Evolutionary conservation across 345 rosid species (phyloP).

Genomic region (Xanthoceras sorbifolium): DNA sequence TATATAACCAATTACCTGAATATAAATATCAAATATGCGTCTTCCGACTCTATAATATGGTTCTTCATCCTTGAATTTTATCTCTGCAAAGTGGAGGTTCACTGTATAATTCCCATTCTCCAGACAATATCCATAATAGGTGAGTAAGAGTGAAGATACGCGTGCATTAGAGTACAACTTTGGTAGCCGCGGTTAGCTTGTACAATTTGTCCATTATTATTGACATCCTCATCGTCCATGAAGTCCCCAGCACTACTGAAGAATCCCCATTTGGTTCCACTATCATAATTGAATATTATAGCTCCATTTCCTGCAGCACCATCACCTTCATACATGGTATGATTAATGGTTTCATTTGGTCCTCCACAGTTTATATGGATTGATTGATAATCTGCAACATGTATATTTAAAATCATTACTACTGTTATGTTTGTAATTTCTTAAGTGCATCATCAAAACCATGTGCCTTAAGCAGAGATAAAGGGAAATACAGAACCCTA

Average conservation of each 20-base stretch:
- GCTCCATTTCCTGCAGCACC: constrained; percentile 36
- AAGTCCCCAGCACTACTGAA: constrained; percentile 60
- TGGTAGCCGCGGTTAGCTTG: too few species aligned
- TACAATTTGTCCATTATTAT: constrained; percentile 18
- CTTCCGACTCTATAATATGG: constrained; percentile 46
- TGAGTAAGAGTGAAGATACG: constrained; percentile 46
- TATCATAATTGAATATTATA: constrained; percentile 26
- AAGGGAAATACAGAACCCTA: too few species aligned
- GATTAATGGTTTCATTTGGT: constrained; percentile 13
- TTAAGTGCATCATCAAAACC: not conserved
- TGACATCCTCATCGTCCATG: constrained; percentile 45
- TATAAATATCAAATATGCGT: constrained; percentile 52
- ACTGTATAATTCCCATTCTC: constrained; percentile 51
- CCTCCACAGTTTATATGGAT: constrained; percentile 58
- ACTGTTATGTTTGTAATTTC: not conserved
- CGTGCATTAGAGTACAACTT: constrained; percentile 49
- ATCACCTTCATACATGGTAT: constrained; percentile 43
- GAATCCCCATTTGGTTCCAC: constrained; percentile 44
- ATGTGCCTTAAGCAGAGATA: too few species aligned
- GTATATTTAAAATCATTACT: not conserved
- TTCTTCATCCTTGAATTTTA: constrained; percentile 41
- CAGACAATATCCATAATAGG: constrained; percentile 53
- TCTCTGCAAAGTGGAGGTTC: constrained; percentile 57
- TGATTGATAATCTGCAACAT: constrained; percentile 32
- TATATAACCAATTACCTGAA: constrained; percentile 39